phyloP scores from a whole-genome alignment of 768 basidiomycete species.

The Lactarius hengduanensis region DNA sequence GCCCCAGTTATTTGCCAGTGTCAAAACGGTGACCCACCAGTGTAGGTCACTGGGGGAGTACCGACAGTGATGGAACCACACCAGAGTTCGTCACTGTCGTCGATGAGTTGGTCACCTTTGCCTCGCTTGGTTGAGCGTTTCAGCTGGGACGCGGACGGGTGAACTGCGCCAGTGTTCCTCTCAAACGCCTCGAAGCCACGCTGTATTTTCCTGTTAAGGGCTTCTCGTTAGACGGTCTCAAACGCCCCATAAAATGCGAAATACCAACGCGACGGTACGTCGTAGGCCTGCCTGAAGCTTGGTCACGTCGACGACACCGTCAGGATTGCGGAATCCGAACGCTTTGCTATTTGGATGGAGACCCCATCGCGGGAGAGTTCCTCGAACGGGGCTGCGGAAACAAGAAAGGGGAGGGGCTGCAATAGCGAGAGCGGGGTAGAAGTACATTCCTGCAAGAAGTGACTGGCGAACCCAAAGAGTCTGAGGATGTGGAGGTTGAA shows the following conservation, averaged over 20 bases:
- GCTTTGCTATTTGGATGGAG: not conserved
- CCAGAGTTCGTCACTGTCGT: constrained; percentile 17
- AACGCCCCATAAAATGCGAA: not conserved
- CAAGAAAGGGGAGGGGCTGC: not conserved
- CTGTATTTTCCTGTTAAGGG: constrained; percentile 21
- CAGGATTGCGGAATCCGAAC: not conserved
- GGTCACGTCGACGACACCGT: not conserved
- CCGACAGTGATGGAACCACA: constrained; percentile 27
- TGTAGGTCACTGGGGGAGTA: constrained; percentile 23
- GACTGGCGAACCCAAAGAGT: too few relatives aligned
- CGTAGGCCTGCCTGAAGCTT: not conserved
- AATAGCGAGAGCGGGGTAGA: not conserved
- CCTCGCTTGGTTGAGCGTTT: not conserved
- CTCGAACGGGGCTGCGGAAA: not conserved
- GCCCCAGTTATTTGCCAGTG: not conserved
- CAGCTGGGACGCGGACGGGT: constrained; percentile 9
- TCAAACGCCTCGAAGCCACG: constrained; percentile 16
- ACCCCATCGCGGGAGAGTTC: not conserved
- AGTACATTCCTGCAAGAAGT: not conserved
- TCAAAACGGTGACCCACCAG: not conserved
- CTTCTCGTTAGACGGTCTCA: not conserved
- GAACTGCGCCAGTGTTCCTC: constrained; percentile 22
- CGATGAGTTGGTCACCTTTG: constrained; percentile 11
- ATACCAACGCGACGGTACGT: constrained; percentile 6
- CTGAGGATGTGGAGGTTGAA: not conserved